These are phyloP conservation scores for Boletellus deceptivus DNA, from an alignment of 1,284 basidiomycete genomes.

Conservation along the genomic window DNA sequence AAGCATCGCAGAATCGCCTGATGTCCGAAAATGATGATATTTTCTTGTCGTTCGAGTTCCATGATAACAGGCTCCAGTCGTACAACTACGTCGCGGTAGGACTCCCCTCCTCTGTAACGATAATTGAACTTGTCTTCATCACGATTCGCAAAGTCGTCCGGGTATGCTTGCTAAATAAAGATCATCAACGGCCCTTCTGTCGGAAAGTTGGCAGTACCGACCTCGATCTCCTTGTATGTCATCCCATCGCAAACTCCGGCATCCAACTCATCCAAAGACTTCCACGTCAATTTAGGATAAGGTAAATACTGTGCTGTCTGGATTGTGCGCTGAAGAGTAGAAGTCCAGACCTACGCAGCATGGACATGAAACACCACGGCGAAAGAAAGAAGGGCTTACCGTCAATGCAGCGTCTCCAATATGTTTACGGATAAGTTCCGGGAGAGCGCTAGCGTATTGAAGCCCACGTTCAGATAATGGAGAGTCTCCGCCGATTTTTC, in stretches of 20 bases:
- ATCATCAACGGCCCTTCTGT: background rate
- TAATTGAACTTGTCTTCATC: conserved; percentile 99
- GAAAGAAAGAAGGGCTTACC: conserved; percentile 43
- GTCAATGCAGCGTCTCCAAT: conserved; percentile 88
- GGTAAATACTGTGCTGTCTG: conserved; percentile 85
- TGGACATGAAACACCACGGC: background rate
- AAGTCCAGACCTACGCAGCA: conserved; percentile 88
- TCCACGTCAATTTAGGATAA: conserved; percentile 97
- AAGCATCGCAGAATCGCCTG: conserved; percentile 93
- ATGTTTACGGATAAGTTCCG: conserved; percentile 85
- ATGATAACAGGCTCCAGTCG: conserved; percentile 98
- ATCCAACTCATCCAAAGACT: conserved; percentile 96
- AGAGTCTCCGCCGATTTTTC: conserved; percentile 97
- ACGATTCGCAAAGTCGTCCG: conserved; percentile 97
- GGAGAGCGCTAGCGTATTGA: conserved; percentile 84
- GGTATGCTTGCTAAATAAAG: conserved; percentile 74
- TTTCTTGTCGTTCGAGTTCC: conserved; percentile 97
- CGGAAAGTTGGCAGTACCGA: conserved; percentile 29
- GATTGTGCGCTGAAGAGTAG: conserved; percentile 88
- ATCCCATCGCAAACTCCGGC: conserved; percentile 99
- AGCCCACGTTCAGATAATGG: conserved; percentile 81
- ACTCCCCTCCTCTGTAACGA: conserved; percentile 92
- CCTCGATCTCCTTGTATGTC: conserved; percentile 99
- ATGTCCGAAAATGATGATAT: conserved; percentile 96
- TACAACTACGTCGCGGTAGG: conserved; percentile 94